phyloP scores from a whole-genome alignment of 2,329 filamentous ascomycete species.

The Chalaropsis thielavioides region DNA sequence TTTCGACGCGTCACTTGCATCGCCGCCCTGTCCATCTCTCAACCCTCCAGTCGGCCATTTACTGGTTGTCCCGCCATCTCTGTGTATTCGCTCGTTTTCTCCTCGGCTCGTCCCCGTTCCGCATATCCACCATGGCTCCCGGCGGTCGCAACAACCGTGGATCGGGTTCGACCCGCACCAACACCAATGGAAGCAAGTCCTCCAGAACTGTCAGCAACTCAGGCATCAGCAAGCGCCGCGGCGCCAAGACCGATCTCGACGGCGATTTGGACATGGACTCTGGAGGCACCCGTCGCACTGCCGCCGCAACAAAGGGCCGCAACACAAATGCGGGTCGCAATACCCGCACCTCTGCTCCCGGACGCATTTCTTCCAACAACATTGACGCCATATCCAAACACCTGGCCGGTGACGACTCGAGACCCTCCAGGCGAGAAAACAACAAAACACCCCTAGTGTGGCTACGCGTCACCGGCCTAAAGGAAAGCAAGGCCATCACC shows the following conservation, averaged over 20 bases:
- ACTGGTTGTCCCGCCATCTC: background rate
- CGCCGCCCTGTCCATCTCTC: background rate
- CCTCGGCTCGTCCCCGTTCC: background rate
- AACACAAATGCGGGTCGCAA: conserved; percentile 20
- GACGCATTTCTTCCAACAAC: conserved; percentile 24
- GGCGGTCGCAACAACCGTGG: conserved; percentile 18
- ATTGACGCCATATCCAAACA: conserved; percentile 33
- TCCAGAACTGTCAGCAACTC: conserved; percentile 23
- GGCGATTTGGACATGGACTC: conserved; percentile 47
- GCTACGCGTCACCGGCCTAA: conserved; percentile 46
- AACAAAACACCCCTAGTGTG: conserved; percentile 19
- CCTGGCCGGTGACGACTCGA: conserved; percentile 27
- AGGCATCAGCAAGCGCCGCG: conserved; percentile 39
- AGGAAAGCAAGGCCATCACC: conserved; percentile 50
- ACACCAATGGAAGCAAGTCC: conserved; percentile 18
- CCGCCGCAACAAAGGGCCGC: conserved; percentile 21
- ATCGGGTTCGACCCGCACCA: conserved; percentile 13
- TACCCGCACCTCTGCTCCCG: conserved; percentile 20
- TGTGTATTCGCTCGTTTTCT: background rate
- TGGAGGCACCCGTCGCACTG: conserved; percentile 25
- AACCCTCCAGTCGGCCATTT: background rate
- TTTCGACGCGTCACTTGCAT: background rate
- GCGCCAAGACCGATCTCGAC: conserved; percentile 35
- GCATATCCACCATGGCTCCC: conserved; percentile 18
- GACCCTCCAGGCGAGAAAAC: conserved; percentile 18